Conservation (phyloP, 768 basidiomycete genomes). For the Termitomyces sp. region DNA sequence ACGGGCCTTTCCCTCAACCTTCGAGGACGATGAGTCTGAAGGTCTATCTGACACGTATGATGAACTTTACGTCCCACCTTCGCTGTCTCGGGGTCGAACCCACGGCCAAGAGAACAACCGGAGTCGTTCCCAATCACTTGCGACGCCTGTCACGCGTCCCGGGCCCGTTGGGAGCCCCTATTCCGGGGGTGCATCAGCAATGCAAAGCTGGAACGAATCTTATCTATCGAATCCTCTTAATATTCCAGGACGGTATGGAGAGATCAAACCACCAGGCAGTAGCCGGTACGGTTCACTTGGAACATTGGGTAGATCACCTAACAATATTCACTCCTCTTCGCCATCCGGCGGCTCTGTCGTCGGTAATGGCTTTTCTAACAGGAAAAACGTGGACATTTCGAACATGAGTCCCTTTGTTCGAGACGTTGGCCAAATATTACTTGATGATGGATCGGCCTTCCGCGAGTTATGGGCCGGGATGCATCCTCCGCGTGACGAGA, state of each 20-base stretch:
- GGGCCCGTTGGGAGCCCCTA: conserved; percentile 51
- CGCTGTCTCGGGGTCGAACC: conserved; percentile 52
- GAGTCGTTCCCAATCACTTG: conserved; percentile 76
- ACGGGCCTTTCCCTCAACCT: conserved; percentile 66
- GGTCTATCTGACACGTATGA: conserved; percentile 61
- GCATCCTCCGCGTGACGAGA: conserved; percentile 61
- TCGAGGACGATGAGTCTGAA: conserved; percentile 81
- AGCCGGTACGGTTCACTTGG: conserved; percentile 68
- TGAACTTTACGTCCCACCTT: conserved; percentile 46
- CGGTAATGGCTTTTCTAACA: conserved; percentile 46
- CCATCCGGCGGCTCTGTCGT: conserved; percentile 37
- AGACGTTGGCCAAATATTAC: conserved; percentile 74
- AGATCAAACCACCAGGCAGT: conserved; percentile 56
- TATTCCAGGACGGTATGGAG: conserved; percentile 55
- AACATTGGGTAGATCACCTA: conserved; percentile 52
- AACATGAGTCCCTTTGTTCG: conserved; percentile 87
- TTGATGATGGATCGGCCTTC: conserved; percentile 71
- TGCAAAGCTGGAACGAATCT: conserved; percentile 61
- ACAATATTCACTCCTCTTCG: conserved; percentile 49
- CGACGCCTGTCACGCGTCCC: conserved; percentile 51
- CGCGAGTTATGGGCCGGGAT: conserved; percentile 76
- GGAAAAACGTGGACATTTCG: conserved; percentile 49
- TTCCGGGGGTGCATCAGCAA: conserved; percentile 35
- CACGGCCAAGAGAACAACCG: conserved; percentile 63
- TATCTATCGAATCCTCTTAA: conserved; percentile 57